Conservation (phyloP, 371 early-diverging fungal genomes). For the Phascolomyces articulosus region DNA sequence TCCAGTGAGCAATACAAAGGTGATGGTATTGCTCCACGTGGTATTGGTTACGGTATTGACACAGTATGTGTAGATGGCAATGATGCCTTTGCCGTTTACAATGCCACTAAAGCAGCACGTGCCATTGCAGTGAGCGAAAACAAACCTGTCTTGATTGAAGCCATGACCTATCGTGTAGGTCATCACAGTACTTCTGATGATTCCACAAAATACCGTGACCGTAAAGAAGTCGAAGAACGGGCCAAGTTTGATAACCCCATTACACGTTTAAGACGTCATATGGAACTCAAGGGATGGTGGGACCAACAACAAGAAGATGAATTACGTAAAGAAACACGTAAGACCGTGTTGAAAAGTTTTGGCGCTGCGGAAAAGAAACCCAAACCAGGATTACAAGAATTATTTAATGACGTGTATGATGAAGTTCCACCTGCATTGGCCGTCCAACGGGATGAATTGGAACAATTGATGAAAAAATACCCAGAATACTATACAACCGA, state of each 20-base stretch:
- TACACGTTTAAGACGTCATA: slow-evolving; percentile 86
- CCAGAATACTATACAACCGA: slow-evolving; percentile 84
- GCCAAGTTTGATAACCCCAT: slow-evolving; percentile 87
- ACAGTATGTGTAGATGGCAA: slow-evolving; percentile 98
- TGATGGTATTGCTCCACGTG: slow-evolving; percentile 94
- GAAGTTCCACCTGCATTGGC: slow-evolving; percentile 74
- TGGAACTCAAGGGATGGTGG: slow-evolving; percentile 90
- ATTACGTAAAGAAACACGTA: slow-evolving; percentile 60
- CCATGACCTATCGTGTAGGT: slow-evolving; percentile 96
- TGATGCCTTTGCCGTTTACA: slow-evolving; percentile 96
- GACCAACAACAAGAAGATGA: slow-evolving; percentile 73
- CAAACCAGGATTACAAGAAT: slow-evolving; percentile 82
- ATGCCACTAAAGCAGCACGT: slow-evolving; percentile 87
- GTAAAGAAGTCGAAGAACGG: slow-evolving; percentile 87
- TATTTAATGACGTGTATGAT: slow-evolving; percentile 97
- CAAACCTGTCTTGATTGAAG: slow-evolving; percentile 94
- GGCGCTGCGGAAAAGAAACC: slow-evolving; percentile 82
- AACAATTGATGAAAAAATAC: slow-evolving; percentile 79
- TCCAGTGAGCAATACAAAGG: slow-evolving; percentile 94
- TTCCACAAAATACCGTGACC: slow-evolving; percentile 86
- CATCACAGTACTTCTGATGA: slow-evolving; percentile 99
- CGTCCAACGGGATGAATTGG: slow-evolving; percentile 81
- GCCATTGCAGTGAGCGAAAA: slow-evolving; percentile 77
- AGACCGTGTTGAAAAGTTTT: slow-evolving; percentile 79
- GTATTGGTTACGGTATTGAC: slow-evolving; percentile 97